Base-by-base conservation (phyloP, 2,329 filamentous ascomycete genomes). In the Beauveria caledonica region DNA sequence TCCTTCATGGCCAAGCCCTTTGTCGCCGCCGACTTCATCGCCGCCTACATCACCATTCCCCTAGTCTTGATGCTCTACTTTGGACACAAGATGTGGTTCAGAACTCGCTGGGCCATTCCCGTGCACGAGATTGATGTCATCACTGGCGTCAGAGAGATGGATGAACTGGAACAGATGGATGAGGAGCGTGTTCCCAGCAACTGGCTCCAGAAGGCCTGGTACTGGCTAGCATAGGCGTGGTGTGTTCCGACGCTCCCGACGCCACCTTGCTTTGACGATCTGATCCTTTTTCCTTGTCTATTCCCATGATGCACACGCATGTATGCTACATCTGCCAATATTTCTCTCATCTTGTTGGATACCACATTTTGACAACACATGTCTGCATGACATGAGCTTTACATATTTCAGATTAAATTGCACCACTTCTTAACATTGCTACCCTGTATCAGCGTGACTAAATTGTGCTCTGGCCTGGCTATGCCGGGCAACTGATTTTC, bases 1-100 rank as follows among this genome's bases (percentile, higher is more conserved):
- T 82, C 88, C 15, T 92, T 93, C 70, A 87, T 87, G 70, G 82
- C 84, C 0, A 74, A 77, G 8, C 77, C 85, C 29, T 93, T 86
- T 81, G 81, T 77, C 17, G 80, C 79, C 0, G 76, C 79, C 5
- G 78, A 78, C 66, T 94, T 94, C 67, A 62, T 87, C n/a, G 81
- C 83, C 0, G 79, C 74, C 66, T 91, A 86, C 66, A 77, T 89
- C 67, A 87, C 78, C 10, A 75, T 87, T 0, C 86, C 78, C 50
- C 81, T 80, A 65, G 88, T 89, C 70, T 64, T 85, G 2, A 71
- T 76, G 0, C 75, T 99, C 0, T 89, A 87, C 66, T 7, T 82
- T 13, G 83, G 78, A 3, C 86, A 88, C 75, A 86, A 86, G 75
- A 25, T 80, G 9, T 72, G 70, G 63, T 76, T 69, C 67, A 72